Conservation (phyloP, 495 filamentous ascomycete species). For the Hypoxylon cercidicola region DNA sequence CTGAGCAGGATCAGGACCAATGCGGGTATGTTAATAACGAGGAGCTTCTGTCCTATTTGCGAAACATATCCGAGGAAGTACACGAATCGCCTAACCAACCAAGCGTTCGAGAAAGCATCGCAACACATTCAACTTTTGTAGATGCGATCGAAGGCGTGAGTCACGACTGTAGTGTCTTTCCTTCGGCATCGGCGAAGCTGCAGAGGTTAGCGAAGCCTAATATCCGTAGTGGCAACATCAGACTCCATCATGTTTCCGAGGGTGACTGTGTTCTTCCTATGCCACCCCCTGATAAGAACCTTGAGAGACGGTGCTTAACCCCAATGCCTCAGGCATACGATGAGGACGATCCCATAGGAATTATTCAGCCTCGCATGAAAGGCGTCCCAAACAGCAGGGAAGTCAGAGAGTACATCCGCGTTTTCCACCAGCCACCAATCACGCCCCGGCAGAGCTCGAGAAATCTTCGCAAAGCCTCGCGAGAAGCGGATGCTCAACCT, state of each 20-base stretch:
- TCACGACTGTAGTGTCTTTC: constrained; percentile 4
- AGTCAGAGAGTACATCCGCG: constrained; percentile 49
- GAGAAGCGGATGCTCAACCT: constrained; percentile 16
- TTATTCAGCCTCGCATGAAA: constrained; percentile 32
- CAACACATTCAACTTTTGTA: constrained; percentile 24
- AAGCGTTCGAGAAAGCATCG: constrained; percentile 27
- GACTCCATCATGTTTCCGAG: constrained; percentile 24
- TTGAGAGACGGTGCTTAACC: constrained; percentile 27
- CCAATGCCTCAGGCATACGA: constrained; percentile 34
- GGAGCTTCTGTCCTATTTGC: constrained; percentile 13
- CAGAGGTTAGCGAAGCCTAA: constrained; percentile 32
- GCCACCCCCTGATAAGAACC: constrained; percentile 35
- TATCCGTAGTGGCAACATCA: too few relatives aligned
- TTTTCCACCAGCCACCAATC: constrained; percentile 52
- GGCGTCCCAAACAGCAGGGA: constrained; percentile 48
- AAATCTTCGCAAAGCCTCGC: constrained; percentile 30
- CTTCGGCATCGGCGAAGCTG: constrained; percentile 28
- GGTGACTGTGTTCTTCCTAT: constrained; percentile 38
- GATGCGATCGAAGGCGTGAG: constrained; percentile 1
- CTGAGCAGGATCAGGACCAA: constrained; percentile 30
- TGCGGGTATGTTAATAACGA: constrained; percentile 32
- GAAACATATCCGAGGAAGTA: constrained; percentile 18
- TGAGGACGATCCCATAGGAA: constrained; percentile 44
- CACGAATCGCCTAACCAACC: constrained; percentile 17
- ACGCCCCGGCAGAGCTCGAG: constrained; percentile 49